Base-by-base conservation (phyloP, 2,329 filamentous ascomycete species). In the Fusarium tricinctum region DNA sequence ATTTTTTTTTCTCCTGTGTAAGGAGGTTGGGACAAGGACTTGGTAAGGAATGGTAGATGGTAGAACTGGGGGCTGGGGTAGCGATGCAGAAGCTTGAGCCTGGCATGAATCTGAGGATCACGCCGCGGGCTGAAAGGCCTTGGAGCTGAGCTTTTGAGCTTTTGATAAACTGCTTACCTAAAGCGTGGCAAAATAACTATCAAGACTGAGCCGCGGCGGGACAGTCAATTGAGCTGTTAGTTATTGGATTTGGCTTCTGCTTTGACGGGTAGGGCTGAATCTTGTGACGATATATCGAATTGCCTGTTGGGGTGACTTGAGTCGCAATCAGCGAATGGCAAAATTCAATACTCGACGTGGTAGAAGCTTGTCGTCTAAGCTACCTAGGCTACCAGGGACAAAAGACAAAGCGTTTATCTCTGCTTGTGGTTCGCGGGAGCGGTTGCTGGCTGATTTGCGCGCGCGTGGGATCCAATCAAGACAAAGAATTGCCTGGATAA, bases 381-480 rank as follows among this genome's bases (percentile, higher is more conserved):
- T n/a, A n/a, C n/a, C n/a, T 50, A 32, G 40, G 33, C 35, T 38
- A 26, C 35, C 64, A 60, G 46, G 45, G 51, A 68, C 60, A 65
- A 44, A 64, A 23, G 23, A 23, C 23, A 23, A 23, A 23, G 65
- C 60, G 54, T 64, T 59, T 64, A 43, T 33, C 39, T 48, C 38
- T 39, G 54, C 38, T 33, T 58, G 43, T 30, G 49, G 45, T 47
- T 56, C 35, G 59, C 60, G 62, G 61, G 40, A 49, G 65, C 64
- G 53, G 53, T 66, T 66, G 57, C 48, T 54, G 43, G 23, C 23
- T 23, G 23, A 22, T 26, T 62, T 49, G 59, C 58, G 66, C 66
- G 65, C 66, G 66, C 48, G 49, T 63, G 50, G 42, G 66, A 59
- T 63, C 72, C 71, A 73, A 72, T 74, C 69, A 69, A 74, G 67